Conservation (phyloP, 768 basidiomycete species). For the Tephrocybe sp. region DNA sequence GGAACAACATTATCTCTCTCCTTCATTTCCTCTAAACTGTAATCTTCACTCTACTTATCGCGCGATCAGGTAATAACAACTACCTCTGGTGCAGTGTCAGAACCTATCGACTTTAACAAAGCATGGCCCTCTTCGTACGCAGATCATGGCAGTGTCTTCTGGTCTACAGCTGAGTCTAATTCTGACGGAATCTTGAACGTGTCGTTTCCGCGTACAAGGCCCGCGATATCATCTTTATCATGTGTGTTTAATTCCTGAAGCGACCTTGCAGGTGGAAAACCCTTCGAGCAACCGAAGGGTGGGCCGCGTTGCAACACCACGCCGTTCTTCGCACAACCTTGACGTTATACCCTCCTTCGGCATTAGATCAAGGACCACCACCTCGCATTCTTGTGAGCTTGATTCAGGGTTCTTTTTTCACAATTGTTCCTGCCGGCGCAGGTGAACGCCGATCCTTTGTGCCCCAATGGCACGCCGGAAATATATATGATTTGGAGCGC, state of each 20-base stretch:
- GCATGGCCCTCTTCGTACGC: conserved; percentile 71
- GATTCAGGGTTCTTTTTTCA: conserved; percentile 74
- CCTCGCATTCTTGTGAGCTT: conserved; percentile 62
- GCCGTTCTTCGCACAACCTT: conserved; percentile 65
- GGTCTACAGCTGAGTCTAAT: conserved; percentile 47
- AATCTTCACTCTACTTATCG: conserved; percentile 14
- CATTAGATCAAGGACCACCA: conserved; percentile 3
- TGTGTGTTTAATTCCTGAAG: not conserved
- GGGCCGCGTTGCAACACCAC: conserved; percentile 86
- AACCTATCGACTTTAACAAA: conserved; percentile 46
- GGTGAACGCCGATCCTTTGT: conserved; percentile 18
- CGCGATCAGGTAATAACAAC: conserved; percentile 4
- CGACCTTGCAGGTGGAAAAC: conserved; percentile 57
- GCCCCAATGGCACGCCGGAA: conserved; percentile 76
- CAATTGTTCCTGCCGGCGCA: conserved; percentile 50
- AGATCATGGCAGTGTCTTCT: conserved; percentile 58
- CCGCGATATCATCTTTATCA: conserved; percentile 10
- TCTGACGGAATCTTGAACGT: conserved; percentile 51
- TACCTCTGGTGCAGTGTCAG: conserved; percentile 38
- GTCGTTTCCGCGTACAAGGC: conserved; percentile 67
- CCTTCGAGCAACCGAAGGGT: conserved; percentile 77
- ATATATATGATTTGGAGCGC: conserved; percentile 73
- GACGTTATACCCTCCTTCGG: conserved; percentile 50
- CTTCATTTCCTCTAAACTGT: conserved; percentile 72
- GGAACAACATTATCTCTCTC: conserved; percentile 82